Percentiles rank a stretch among this genome's conserved stretches.
Evolutionary conservation across 106 monocot species (phyloP).

Genomic region (Dendrobium huoshanense): DNA sequence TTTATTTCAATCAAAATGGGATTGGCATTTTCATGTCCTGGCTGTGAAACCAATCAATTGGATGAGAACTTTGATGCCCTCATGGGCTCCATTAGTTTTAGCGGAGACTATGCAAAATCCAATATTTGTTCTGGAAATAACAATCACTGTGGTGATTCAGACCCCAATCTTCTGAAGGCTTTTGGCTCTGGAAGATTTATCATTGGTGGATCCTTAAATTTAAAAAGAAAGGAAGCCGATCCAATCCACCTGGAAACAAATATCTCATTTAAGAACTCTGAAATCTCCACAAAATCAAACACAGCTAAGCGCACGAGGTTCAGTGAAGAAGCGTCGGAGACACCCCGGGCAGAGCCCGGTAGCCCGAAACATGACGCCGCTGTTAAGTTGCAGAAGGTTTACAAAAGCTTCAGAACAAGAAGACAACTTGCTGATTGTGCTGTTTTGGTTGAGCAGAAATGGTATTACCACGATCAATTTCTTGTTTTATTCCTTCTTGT

Average conservation of each 20-base stretch:
- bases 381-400: slow-evolving; percentile 87
- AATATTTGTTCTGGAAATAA: slow-evolving; percentile 27
- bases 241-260: slow-evolving; percentile 21
- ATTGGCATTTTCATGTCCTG: not conserved
- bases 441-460: slow-evolving; percentile 85
- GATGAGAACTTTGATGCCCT: not conserved
- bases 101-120: not conserved
- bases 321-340: slow-evolving; percentile 2
- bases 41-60: not conserved
- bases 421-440: slow-evolving; percentile 96
- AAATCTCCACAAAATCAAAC: not conserved
- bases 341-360: not conserved
- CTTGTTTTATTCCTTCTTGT: not conserved
- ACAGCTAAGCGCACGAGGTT: slow-evolving; percentile 18
- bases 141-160: slow-evolving; percentile 24
- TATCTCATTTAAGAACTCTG: slow-evolving; percentile 20
- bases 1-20: not conserved
- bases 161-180: slow-evolving; percentile 17
- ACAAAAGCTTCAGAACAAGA: slow-evolving; percentile 88
- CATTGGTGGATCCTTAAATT: slow-evolving; percentile 54
- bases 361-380: slow-evolving; percentile 69
- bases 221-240: slow-evolving; percentile 32
- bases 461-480: slow-evolving; percentile 26
- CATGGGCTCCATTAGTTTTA: not conserved
- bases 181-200: slow-evolving; percentile 49